Evolutionary conservation across 495 filamentous ascomycete genomes (phyloP).

Genomic region (Hypoxylon fuscum): DNA sequence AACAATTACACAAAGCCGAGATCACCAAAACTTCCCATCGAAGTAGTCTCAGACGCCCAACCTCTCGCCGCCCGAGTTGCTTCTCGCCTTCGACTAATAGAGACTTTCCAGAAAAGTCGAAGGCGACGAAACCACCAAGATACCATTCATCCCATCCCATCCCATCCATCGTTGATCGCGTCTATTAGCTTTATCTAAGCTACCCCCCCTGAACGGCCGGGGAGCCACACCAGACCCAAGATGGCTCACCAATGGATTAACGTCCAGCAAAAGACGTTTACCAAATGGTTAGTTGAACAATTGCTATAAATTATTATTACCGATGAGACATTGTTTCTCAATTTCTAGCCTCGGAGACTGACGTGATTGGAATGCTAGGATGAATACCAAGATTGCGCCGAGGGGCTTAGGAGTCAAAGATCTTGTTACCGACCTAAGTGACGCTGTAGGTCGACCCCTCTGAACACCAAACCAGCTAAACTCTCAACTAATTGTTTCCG

Average conservation of each 20-base stretch:
- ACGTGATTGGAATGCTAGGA: slow-evolving; percentile 61
- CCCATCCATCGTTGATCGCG: slow-evolving; percentile 32
- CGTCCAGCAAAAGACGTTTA: slow-evolving; percentile 99
- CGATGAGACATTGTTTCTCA: slow-evolving; percentile 25
- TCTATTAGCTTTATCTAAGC: slow-evolving; percentile 20
- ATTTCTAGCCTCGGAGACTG: slow-evolving; percentile 25
- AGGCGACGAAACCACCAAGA: slow-evolving; percentile 43
- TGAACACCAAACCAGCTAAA: not conserved
- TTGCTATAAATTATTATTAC: too few species aligned
- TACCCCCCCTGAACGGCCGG: slow-evolving; percentile 48
- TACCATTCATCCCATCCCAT: too few species aligned
- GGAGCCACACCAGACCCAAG: slow-evolving; percentile 52
- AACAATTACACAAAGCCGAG: slow-evolving; percentile 19
- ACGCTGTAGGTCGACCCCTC: slow-evolving; percentile 74
- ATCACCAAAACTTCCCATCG: slow-evolving; percentile 26
- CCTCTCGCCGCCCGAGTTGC: slow-evolving; percentile 34
- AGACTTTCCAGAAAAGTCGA: slow-evolving; percentile 27
- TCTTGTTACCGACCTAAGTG: slow-evolving; percentile 86
- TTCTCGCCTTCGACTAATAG: slow-evolving; percentile 31
- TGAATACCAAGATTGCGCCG: slow-evolving; percentile 90
- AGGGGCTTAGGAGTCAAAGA: slow-evolving; percentile 81
- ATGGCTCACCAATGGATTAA: slow-evolving; percentile 93
- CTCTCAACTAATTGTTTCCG: slow-evolving; percentile 6
- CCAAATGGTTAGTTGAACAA: slow-evolving; percentile 87
- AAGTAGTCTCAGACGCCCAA: slow-evolving; percentile 20